Evolutionary conservation across 73 alveolate species (phyloP), one percentile per base, ranked within the genome.

Genomic region (Paramecium octaurelia): DNA sequence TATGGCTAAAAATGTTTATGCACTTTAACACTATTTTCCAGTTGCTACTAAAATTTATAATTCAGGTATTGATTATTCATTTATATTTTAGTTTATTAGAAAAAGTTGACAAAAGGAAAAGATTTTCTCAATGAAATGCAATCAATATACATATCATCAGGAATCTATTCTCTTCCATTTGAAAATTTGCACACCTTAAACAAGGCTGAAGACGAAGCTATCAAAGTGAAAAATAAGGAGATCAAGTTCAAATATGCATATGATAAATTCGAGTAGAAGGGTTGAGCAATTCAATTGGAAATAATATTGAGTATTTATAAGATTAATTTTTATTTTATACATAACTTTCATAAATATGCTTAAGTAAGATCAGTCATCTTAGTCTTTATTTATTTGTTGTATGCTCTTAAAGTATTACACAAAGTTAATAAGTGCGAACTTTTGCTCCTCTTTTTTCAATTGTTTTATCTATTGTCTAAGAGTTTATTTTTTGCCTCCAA

Each of bases 1-100:
- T 35, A 31, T 75, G 48, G 64, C 88, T 14, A 75, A 75, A 36
- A 75, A 75, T 75, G 21, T 75, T n/a, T 75, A 75, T 20, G 58
- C 68, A 0, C 59, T 75, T 24, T 75, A 75, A 75, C 16, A 10
- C 20, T 75, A 75, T 75, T 75, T 34, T 36, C 88, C 88, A 5
- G 21, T 75, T 75, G 57, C 88, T 21, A 36, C 48, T 4, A 75
- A 75, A 75, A 24, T 75, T 7, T 75, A 75, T 40, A 36, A 75
- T n/a, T 9, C 42, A 75, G 48, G 88, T 75, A 75, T 31, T 68
- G 0, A 4, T 6, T 8, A 68, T 60, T 10, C 1, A 75, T n/a
- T 2, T 36, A 36, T 54, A 18, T 54, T 54, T 18, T 75, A 75
- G 88, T 36, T 35, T 75, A 75, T 75, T 36, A 75, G 21, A 75